Percentiles rank a stretch among this genome's conserved stretches.
Evolutionary conservation across 805 yeast genomes (phyloP).

Genomic region (Clavispora asparagi): DNA sequence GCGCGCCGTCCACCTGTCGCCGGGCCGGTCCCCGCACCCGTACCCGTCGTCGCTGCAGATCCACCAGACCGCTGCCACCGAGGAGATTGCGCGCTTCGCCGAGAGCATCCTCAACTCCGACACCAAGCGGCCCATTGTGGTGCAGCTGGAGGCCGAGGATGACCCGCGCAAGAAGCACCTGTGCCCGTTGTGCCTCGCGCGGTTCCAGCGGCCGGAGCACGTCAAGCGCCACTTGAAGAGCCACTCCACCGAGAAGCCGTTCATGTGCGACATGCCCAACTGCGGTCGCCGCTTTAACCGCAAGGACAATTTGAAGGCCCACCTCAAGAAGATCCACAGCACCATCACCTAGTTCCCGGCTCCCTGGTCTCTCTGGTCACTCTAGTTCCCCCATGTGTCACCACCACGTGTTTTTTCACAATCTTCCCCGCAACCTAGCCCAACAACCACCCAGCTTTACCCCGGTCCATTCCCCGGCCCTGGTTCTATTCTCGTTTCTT

Average conservation of each 20-base stretch:
- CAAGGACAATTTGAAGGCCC: conserved; percentile 57
- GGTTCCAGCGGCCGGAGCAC: conserved; percentile 68
- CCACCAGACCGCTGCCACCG: conserved; percentile 15
- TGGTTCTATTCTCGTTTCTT: neutral
- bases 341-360: neutral
- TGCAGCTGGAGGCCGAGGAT: conserved; percentile 26
- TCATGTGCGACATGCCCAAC: conserved; percentile 44
- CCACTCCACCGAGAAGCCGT: conserved; percentile 56
- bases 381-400: too few species aligned
- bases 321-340: conserved; percentile 54
- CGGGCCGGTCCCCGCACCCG: neutral
- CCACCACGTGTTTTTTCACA: too few species aligned
- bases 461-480: too few species aligned
- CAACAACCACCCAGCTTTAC: too few species aligned
- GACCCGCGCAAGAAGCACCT: conserved; percentile 54
- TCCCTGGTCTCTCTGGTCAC: too few species aligned
- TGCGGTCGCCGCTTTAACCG: conserved; percentile 56
- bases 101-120: conserved; percentile 17
- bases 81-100: conserved; percentile 18
- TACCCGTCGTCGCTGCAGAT: conserved; percentile 13
- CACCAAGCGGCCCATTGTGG: conserved; percentile 16
- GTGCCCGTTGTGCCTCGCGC: conserved; percentile 59
- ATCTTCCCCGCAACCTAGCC: too few species aligned
- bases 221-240: conserved; percentile 60
- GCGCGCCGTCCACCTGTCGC: conserved; percentile 1